phyloP scores from a whole-genome alignment of 2,329 filamentous ascomycete species.

The Daldinia sp. region DNA sequence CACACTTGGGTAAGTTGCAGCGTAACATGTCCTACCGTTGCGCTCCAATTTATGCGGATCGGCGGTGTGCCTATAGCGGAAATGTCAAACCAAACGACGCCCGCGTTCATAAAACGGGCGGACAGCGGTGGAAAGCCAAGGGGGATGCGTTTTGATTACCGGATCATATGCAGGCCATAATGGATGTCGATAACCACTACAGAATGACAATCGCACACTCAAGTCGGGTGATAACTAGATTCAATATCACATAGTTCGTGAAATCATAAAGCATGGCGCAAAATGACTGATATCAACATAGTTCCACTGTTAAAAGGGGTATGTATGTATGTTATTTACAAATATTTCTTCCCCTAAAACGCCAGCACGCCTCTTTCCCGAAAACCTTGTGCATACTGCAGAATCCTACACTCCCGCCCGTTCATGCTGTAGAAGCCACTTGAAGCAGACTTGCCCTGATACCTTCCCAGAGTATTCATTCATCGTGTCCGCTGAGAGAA shows the following conservation, averaged over 20 bases:
- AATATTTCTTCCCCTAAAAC: conserved; percentile 15
- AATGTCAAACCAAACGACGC: background rate
- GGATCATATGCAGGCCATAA: conserved; percentile 6
- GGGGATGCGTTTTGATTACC: conserved; percentile 1
- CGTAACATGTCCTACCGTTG: conserved; percentile 21
- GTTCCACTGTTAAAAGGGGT: conserved; percentile 16
- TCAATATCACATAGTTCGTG: background rate
- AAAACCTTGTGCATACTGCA: conserved; percentile 13
- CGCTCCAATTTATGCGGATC: conserved; percentile 9
- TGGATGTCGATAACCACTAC: conserved; percentile 11
- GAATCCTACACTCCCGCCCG: background rate
- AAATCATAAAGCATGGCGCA: background rate
- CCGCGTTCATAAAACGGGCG: background rate
- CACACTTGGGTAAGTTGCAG: background rate
- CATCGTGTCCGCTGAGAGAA: background rate
- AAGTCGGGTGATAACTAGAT: background rate
- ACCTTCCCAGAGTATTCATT: background rate
- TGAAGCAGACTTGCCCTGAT: background rate
- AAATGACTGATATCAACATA: conserved; percentile 8
- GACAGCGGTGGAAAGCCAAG: conserved; percentile 6
- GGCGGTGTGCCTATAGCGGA: conserved; percentile 14
- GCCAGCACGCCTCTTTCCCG: conserved; percentile 14
- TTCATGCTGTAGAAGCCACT: conserved; percentile 7
- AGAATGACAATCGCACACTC: background rate
- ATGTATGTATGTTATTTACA: conserved; percentile 19